Evolutionary conservation across 768 basidiomycete genomes (phyloP).

Genomic region (Paxillus involutus): DNA sequence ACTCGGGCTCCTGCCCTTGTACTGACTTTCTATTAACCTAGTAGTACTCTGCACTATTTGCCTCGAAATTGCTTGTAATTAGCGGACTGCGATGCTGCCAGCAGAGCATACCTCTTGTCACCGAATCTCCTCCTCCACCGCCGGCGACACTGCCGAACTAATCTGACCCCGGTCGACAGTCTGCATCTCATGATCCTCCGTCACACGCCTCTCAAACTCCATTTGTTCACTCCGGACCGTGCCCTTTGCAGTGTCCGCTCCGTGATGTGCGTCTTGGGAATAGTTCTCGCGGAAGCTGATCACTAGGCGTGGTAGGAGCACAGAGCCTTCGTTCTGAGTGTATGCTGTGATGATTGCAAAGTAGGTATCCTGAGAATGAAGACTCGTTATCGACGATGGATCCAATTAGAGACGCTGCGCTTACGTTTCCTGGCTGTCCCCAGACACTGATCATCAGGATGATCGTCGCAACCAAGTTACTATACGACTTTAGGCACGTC

Average conservation of each 20-base stretch:
- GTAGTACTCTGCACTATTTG: too few relatives aligned
- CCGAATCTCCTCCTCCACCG: not conserved
- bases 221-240: constrained; percentile 6
- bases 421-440: constrained; percentile 11
- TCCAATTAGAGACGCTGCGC: not conserved
- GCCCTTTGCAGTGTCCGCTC: not conserved
- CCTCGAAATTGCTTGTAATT: too few relatives aligned
- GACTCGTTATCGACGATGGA: not conserved
- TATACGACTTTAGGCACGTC: not conserved
- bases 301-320: constrained; percentile 19
- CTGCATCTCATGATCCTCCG: constrained; percentile 4
- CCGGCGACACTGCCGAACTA: not conserved
- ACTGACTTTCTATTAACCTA: too few relatives aligned
- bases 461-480: constrained; percentile 15
- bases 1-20: too few relatives aligned
- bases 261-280: constrained; percentile 1
- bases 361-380: not conserved
- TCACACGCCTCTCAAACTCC: constrained; percentile 6
- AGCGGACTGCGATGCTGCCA: too few relatives aligned
- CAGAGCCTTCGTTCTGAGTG: constrained; percentile 14
- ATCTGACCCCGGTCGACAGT: not conserved
- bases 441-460: constrained; percentile 17
- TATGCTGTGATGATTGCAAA: constrained; percentile 16
- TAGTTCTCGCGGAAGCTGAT: constrained; percentile 21
- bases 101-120: too few relatives aligned